Evolutionary conservation across 192 early-diverging fungal genomes (phyloP).

Genomic region (Coemansia sp.): DNA sequence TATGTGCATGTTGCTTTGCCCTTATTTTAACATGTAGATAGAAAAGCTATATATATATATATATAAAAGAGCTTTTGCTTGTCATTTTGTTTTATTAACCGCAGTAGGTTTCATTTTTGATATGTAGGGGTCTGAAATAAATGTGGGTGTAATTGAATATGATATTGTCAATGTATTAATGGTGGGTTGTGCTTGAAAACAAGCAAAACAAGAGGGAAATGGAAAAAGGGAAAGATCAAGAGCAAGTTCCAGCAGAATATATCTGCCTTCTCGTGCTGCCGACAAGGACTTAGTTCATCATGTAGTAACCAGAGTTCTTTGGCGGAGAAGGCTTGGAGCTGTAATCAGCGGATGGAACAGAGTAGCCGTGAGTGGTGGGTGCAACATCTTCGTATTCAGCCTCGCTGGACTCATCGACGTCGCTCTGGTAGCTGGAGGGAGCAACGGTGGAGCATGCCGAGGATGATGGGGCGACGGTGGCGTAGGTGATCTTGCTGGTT

Average conservation of each 20-base stretch:
- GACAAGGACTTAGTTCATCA: conserved; percentile 20
- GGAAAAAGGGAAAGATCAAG: too few species aligned
- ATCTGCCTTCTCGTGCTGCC: background rate
- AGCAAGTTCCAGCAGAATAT: too few species aligned
- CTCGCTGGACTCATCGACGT: conserved; percentile 7
- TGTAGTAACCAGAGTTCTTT: conserved; percentile 8
- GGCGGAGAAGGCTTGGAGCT: background rate
- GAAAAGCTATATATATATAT: background rate
- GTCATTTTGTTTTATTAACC: background rate
- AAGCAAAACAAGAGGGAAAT: too few species aligned
- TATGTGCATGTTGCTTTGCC: background rate
- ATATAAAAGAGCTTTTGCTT: background rate
- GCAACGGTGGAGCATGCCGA: background rate
- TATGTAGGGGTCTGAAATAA: too few species aligned
- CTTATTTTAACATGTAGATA: background rate
- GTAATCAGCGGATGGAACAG: background rate
- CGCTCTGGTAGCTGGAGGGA: conserved; percentile 4
- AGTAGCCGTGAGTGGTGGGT: background rate
- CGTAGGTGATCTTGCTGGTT: background rate
- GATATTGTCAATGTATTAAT: too few species aligned
- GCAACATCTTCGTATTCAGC: conserved; percentile 1
- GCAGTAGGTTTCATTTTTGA: too few species aligned
- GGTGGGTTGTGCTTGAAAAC: too few species aligned
- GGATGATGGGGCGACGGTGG: background rate
- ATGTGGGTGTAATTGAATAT: too few species aligned